Base-by-base conservation (phyloP, 139 green algal species). In the Pseudopediastrum boryanum region DNA sequence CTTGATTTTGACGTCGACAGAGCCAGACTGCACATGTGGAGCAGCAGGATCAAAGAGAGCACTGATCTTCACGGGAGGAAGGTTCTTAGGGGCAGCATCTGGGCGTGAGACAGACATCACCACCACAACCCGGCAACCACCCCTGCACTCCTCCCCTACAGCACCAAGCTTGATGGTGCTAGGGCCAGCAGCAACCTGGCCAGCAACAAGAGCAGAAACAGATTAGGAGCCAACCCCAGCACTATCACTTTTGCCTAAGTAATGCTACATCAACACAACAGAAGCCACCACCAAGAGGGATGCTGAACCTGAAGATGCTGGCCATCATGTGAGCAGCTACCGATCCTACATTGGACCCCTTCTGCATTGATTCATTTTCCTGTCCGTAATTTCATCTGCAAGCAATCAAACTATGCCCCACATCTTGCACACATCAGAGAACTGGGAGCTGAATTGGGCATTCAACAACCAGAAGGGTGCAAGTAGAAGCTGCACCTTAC, bases 81-180 rank as follows among this genome's bases (percentile, higher is more conserved):
- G 21, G n/a, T 50, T 19, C 59, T 48, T 58, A 27, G 38, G n/a
- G 68, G 41, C 43, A 36, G 56, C 59, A n/a, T 43, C 74, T 2
- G 72, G 74, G 12, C 82, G 77, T 0, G 73, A 61, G 25, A 85
- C 79, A 19, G 79, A 52, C 13, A 85, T 61, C 10, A 82, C n/a
- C 0, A 80, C 63, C 3, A 43, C 23, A 2, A 83, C 36, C 29
- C 46, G 46, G 76, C 78, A 85, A 56, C 69, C 78, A 41, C 84
- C 84, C 0, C 54, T 4, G 54, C 79, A 83, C 71, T 88, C 84
- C 6, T 43, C 19, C 36, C 79, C 79, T 2, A 85, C 64, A 4
- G 54, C 56, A 7, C 31, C 33, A 1, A 88, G 43, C 9, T 31
- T 35, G 6, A 82, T 25, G 16, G 33, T 42, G 0, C 56, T 65